Base-by-base conservation (phyloP, 768 basidiomycete species). In the Kwoniella pini region DNA sequence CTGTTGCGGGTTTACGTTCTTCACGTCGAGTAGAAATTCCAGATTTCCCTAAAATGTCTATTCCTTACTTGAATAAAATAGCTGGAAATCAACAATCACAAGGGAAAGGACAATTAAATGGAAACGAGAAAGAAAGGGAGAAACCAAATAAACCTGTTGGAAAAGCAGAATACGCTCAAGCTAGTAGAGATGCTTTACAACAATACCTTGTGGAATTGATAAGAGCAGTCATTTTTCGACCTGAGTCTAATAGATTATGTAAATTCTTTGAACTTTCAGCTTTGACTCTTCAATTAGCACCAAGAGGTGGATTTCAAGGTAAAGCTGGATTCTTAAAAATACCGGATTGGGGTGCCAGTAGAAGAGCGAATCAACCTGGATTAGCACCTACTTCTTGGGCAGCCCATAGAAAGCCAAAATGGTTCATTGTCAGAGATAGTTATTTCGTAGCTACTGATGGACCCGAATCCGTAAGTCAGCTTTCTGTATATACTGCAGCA, bases 201-300 rank as follows among this genome's bases (percentile, higher is more conserved):
- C 86, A 84, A 48, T 99, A 99, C 75, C 83, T 98, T 2, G 83
- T 98, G 28, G 84, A 84, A 39, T 82, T 99, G 13, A 92, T 96
- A 60, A 86, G 89, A 26, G 88, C 90, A 1, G 93, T 96, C 42
- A 96, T 98, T 90, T 96, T 95, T 79, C 91, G 93, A 70, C 91
- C 94, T 0, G 86, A 91, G 21, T 84, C 91, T 0, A 97, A 97
- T 71, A 86, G 94, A 31, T 80, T 99, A 0, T 86, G 88, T 40
- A 87, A 87, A 4, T 99, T 97, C 79, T 83, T 99, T 46, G 96
- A 99, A 77, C 83, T 98, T 43, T 93, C 90, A 43, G 87, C 94
- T 0, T 81, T 98, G 26, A 94, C 88, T 9, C 85, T 97, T 59
- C 75, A 85, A 10, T 83, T 93, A 19, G 90, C 93, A 0, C 75